Evolutionary conservation across 2,329 filamentous ascomycete genomes (phyloP), one percentile per base, ranked within the genome.

Genomic region (Diaporthe amygdali): DNA sequence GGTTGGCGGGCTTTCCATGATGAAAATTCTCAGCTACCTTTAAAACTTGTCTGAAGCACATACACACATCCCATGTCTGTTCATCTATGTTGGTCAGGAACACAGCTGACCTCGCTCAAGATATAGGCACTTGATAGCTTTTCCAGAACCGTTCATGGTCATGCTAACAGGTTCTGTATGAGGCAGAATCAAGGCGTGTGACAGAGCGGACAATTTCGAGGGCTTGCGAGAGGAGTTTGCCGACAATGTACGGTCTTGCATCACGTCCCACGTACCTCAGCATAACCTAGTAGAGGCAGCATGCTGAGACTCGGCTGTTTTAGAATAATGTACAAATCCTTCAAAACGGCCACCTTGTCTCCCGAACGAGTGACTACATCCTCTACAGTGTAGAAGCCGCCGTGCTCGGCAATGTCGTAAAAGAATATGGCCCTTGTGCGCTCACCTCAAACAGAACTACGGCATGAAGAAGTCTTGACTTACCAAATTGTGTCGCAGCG

Each of bases 21-120:
- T 98, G 96, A 97, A 93, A 97, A 91, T 87, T 91, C 93, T 96
- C 92, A 94, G 96, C 96, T 98, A 98, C 96, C 96, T 93, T 84
- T 75, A 80, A 91, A 81, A 87, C 89, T 90, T 93, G 93, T 98
- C 96, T 98, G 96, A 98, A 87, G 39, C 79, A 76, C 72, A 49
- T 68, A 73, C 63, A 61, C 69, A 72, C 76, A 76, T 75, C 72
- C 52, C 71, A 71, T 70, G 66, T 74, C 66, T 74, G 34, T 63
- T 71, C 51, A 76, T 72, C 70, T 75, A 15, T 17, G 6, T 17
- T 47, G 27, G 52, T 37, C 51, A 41, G 73, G 74, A 64, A 34
- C n/a, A 25, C 59, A 5, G 59, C 59, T 64, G 71, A 70, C 64
- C 68, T 52, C 39, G 70, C 68, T 77, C 77, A 76, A 76, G 72